phyloP scores from a whole-genome alignment of 179 eudicot species.

The Spinacia oleracea region DNA sequence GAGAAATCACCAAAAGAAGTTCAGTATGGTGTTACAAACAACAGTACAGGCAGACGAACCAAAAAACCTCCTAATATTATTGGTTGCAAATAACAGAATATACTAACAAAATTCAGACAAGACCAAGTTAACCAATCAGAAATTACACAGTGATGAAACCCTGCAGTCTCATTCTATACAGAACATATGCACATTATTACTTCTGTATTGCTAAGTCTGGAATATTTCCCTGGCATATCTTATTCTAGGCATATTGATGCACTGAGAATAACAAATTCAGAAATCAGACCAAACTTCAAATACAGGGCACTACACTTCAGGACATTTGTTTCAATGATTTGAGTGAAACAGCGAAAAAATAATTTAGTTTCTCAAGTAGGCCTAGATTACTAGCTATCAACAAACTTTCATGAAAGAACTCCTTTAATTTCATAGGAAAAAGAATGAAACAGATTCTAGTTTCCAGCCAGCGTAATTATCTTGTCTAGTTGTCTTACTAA shows the following conservation, averaged over 20 bases:
- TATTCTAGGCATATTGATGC: neutral
- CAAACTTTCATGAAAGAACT: neutral
- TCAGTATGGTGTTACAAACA: neutral
- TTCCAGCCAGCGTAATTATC: neutral
- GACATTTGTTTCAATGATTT: neutral
- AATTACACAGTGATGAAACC: neutral
- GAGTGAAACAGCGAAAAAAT: neutral
- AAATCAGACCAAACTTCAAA: conserved; percentile 1
- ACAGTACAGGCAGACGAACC: neutral
- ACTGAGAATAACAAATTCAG: neutral
- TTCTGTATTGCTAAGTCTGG: neutral
- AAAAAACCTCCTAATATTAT: neutral
- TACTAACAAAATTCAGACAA: neutral
- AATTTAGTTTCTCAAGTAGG: neutral
- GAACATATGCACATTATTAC: neutral
- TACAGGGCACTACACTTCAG: neutral
- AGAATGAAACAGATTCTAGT: neutral
- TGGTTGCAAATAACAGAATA: neutral
- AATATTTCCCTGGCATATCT: neutral
- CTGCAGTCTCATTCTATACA: neutral
- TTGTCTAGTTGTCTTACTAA: neutral
- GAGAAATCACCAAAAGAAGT: conserved; percentile 27
- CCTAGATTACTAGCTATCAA: neutral
- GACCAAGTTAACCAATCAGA: neutral
- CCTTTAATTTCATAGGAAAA: neutral